Base-by-base conservation (phyloP, 371 early-diverging fungal species). In the Lichtheimia ramosa region DNA sequence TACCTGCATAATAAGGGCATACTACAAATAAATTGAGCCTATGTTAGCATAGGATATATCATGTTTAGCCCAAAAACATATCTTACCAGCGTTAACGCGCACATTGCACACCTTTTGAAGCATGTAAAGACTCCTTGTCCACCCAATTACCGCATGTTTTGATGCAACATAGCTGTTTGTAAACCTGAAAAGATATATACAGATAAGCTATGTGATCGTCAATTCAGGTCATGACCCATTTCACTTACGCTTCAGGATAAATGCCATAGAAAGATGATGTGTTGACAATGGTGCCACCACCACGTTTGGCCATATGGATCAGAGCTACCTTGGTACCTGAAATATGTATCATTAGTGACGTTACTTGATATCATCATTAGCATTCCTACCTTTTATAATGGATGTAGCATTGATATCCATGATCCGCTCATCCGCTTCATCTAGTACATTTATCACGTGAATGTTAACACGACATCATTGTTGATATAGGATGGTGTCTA, bases 331-430 rank as follows among this genome's bases (percentile, higher is more conserved):
- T 73, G 39, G 65, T 74, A 12, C 61, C 53, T 20, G 34, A 16
- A 54, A 5, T 5, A 28, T 28, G 10, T 10, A 34, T 10, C 10
- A 34, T 34, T 41, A 40, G 75, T 73, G 1, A 74, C 8, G 2
- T 34, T 34, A 10, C 34, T 8, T 34, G 34, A 34, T 2, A 34
- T 25, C 10, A 34, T 8, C 1, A 34, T 34, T 34, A 34, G 10
- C 34, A 10, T 34, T 34, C 74, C 54, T 74, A 2, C 74, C 73
- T 48, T 86, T 76, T 49, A 92, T 78, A 4, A 91, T 86, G 21
- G 87, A 82, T 4, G 71, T 80, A 4, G 89, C 62, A 69, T 92
- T 90, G 58, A 91, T 75, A 58, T 87, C 81, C 12, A 92, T 61
- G n/a, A 86, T 86, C 6, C 70, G 77, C n/a, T 63, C 63, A 14